Base-by-base conservation (phyloP, 2,329 filamentous ascomycete genomes). In the Reticulascus tulasneorum region DNA sequence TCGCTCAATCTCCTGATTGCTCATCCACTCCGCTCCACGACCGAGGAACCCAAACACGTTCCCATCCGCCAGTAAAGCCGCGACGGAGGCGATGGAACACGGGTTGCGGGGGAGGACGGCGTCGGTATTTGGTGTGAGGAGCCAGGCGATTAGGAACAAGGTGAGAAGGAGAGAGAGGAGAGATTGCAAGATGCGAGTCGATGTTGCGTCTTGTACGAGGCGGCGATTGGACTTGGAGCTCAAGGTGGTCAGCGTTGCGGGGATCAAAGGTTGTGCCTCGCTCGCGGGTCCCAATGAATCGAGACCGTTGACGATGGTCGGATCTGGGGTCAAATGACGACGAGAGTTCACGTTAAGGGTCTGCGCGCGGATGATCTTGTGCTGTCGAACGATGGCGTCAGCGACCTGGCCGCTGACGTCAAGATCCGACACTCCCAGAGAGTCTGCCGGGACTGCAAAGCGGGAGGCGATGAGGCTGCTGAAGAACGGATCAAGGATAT, bases 401-500 rank as follows among this genome's bases (percentile, higher is more conserved):
- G 48, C 46, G 2, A 61, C 50, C 21, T 16, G 20, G 7, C 40
- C 47, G 30, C 39, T 40, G 22, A 13, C 35, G 22, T 16, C 46
- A 12, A 29, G 45, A 20, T 23, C 43, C 29, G 30, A 33, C 36
- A 48, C 42, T 4, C 49, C 49, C 2, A 65, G 49, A 6, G 38
- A 35, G 0, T 31, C 29, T 1, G 51, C 39, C 1, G 59, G 49
- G 5, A 62, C 41, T 9, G 56, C 58, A 32, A 52, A 58, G 9
- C 48, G 53, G 4, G 60, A 64, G 7, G 52, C 47, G 10, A 56
- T 54, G 9, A 64, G 42, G 7, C 52, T 49, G 3, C 51, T 47
- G 42, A 66, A 65, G 47, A 64, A 66, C 1, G 51, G 29, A 29
- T 63, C 58, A 6, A 64, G 46, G 6, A 57, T 44, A 12, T 55